Base-by-base conservation (phyloP, 345 rosid genomes). In the Angophora floribunda region DNA sequence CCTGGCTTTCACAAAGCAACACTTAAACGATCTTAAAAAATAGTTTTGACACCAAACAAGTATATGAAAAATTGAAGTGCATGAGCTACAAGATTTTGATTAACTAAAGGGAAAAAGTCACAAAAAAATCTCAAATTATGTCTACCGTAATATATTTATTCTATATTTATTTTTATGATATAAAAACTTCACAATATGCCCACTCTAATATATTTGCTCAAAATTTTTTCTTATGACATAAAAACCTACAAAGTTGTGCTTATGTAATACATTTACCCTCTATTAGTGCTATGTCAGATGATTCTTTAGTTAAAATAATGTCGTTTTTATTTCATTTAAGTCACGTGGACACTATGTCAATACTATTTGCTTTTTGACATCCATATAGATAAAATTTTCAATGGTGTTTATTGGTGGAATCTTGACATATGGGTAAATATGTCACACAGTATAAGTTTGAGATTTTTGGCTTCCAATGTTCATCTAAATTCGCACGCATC, bases 281-380 rank as follows among this genome's bases (percentile, higher is more conserved):
- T 12, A 1, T 11, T 6, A 11, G 3, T 26, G 67, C 26, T 5
- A 59, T 59, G 15, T 59, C 1, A 2, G 0, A 26, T 59, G 28
- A 59, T 59, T 59, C 26, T 59, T 26, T 0, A 59, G 26, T 59
- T 14, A 59, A 59, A 1, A 26, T 26, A 59, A 59, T 59, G 3
- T 59, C 4, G 13, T 59, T 26, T 59, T 59, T 59, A 59, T n/a
- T 9, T 50, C 51, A 50, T 4, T 11, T 9, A 3, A 50, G 1
- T 4, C 1, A 50, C 3, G 41, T 36, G 41, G 4, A 36, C 4
- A 36, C 41, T 36, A 55, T 55, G 61, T 8, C 22, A 22, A 55
- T 11, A 22, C 0, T 0, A 11, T 26, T 55, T 55, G 61, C 61
- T 55, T 55, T 55, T 26, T 3, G 22, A 0, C 2, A 0, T 9